Percentiles rank a stretch among this genome's conserved stretches.
Evolutionary conservation across 257 asterid genomes (phyloP).

Genomic region (Cordia subcordata): DNA sequence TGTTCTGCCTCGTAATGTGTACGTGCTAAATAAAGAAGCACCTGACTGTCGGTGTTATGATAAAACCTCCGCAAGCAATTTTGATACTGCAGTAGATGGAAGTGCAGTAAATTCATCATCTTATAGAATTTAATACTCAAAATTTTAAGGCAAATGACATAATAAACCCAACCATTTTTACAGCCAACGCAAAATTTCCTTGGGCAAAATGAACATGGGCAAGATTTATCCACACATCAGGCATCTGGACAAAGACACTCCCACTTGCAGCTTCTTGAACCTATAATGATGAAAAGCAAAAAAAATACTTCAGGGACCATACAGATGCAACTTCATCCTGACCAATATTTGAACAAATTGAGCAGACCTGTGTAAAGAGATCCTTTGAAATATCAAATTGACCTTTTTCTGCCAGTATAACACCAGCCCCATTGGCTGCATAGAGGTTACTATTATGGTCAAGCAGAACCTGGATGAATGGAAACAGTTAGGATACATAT

Average conservation of each 20-base stretch:
- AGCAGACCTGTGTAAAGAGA: slow-evolving; percentile 82
- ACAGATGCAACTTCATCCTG: slow-evolving; percentile 5
- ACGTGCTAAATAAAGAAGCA: slow-evolving; percentile 94
- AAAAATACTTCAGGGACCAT: slow-evolving; percentile 13
- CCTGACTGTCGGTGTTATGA: slow-evolving; percentile 85
- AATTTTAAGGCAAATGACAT: neutral
- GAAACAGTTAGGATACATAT: slow-evolving; percentile 7
- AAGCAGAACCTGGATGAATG: slow-evolving; percentile 61
- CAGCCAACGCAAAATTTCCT: slow-evolving; percentile 91
- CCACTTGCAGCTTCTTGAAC: slow-evolving; percentile 99
- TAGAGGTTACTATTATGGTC: slow-evolving; percentile 83
- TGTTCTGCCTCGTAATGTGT: slow-evolving; percentile 99
- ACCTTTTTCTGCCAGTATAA: slow-evolving; percentile 95
- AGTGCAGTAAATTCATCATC: neutral
- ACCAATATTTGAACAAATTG: slow-evolving; percentile 14
- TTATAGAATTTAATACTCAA: neutral
- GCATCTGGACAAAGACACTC: slow-evolving; percentile 78
- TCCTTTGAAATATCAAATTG: slow-evolving; percentile 95
- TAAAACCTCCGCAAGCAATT: slow-evolving; percentile 91
- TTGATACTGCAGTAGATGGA: slow-evolving; percentile 65
- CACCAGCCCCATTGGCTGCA: slow-evolving; percentile 99
- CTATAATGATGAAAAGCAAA: slow-evolving; percentile 29
- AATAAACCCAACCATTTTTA: slow-evolving; percentile 66
- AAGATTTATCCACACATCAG: slow-evolving; percentile 97
- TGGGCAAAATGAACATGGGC: slow-evolving; percentile 99